Base-by-base conservation (phyloP, 116 monocot genomes). In the Posidonia oceanica region DNA sequence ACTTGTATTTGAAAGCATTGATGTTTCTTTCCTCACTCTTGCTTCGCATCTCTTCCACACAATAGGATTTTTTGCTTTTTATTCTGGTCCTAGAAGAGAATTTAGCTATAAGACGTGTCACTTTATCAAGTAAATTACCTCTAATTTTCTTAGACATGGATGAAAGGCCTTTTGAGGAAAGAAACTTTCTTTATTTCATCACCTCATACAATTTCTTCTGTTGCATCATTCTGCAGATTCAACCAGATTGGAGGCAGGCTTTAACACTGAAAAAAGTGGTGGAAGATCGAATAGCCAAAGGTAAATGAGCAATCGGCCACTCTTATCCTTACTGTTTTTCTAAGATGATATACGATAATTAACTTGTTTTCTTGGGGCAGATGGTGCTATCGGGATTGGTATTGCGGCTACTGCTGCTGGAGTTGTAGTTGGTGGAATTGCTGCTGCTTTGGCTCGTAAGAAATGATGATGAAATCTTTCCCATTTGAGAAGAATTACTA, bases 171-270 rank as follows among this genome's bases (percentile, higher is more conserved):
- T 48, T 48, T 7, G 7, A 48, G 4, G 44, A 44, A 44, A 7
- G 48, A 48, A 48, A 7, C 48, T 48, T 7, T 48, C 48, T 7
- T 48, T 48, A 48, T 48, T 48, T 48, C 3, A 48, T 7, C 7
- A 48, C 48, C 29, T 48, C 1, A 1, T 48, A 48, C 7, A 48
- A 48, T 48, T 48, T 48, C 48, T 48, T 48, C 48, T 48, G 44
- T 48, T 48, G 48, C 48, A 48, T 48, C 8, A 48, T 63, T 52
- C 54, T 61, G 41, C 75, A 94, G 94, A 76, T 85, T 70, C 75
- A 76, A 61, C 89, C 90, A 48, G 94, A 87, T 59, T 94, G 90
- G 87, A 85, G 90, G 72, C 94, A 94, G 75, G 94, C 90, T 14
- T 71, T 74, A 58, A 78, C 79, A 68, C 81, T 94, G 56, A 81